Evolutionary conservation across 495 filamentous ascomycete species (phyloP).

Genomic region (Cudoniella acicularis): DNA sequence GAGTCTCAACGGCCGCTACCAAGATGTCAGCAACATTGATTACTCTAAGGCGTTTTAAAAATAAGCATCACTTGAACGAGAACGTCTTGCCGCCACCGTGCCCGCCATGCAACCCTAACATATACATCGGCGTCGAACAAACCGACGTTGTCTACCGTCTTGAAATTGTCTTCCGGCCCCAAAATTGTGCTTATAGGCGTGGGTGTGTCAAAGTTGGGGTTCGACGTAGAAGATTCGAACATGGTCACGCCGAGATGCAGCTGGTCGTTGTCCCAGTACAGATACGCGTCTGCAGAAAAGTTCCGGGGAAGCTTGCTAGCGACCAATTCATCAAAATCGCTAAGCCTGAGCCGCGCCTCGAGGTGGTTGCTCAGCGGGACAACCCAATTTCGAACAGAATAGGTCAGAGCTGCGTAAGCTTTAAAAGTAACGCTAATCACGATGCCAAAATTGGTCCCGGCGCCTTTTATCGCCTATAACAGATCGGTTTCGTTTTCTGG

Average conservation of each 20-base stretch:
- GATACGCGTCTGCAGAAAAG: constrained; percentile 54
- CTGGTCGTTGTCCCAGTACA: constrained; percentile 47
- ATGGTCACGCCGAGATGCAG: constrained; percentile 53
- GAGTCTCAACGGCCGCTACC: constrained; percentile 42
- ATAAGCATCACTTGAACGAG: constrained; percentile 63
- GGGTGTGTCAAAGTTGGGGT: constrained; percentile 22
- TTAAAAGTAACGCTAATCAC: constrained; percentile 57
- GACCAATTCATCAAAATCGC: constrained; percentile 41
- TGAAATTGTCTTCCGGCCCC: constrained; percentile 34
- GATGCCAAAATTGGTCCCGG: constrained; percentile 61
- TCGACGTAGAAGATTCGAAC: constrained; percentile 40
- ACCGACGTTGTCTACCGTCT: constrained; percentile 43
- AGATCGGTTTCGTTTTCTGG: constrained; percentile 49
- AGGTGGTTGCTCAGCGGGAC: constrained; percentile 38
- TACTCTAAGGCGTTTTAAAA: constrained; percentile 50
- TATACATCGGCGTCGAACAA: constrained; percentile 60
- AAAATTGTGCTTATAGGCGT: constrained; percentile 28
- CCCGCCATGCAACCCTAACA: constrained; percentile 57
- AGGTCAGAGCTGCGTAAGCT: constrained; percentile 40
- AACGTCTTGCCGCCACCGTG: constrained; percentile 57
- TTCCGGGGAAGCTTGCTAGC: constrained; percentile 38
- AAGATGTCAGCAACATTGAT: constrained; percentile 36
- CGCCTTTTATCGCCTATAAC: constrained; percentile 59
- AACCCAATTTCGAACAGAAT: constrained; percentile 47
- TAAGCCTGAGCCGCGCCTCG: constrained; percentile 37